Percentiles rank a stretch among this genome's conserved stretches.
Evolutionary conservation across 140 eudicot genomes (phyloP).

Genomic region (Artemisia princeps): DNA sequence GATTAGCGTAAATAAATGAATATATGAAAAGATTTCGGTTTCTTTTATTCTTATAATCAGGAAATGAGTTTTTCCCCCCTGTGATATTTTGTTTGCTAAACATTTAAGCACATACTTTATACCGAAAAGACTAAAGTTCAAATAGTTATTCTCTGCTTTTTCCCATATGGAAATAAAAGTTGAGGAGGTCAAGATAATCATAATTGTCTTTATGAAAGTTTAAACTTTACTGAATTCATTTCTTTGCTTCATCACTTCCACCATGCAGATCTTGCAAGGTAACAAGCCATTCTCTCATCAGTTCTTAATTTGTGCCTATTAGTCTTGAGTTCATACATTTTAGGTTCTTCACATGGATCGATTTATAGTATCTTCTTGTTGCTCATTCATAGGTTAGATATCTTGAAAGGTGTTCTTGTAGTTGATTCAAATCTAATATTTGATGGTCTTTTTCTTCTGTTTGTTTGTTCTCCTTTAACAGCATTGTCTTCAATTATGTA

Average conservation of each 20-base stretch:
- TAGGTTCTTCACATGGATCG: neutral
- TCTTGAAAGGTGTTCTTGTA: constrained; percentile 3
- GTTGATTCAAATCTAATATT: constrained; percentile 11
- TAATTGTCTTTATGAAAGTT: constrained; percentile 19
- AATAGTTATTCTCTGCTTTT: constrained; percentile 27
- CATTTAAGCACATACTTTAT: constrained; percentile 15
- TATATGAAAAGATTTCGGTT: constrained; percentile 11
- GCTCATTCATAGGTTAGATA: constrained; percentile 1
- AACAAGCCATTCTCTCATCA: neutral
- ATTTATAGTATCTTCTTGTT: neutral
- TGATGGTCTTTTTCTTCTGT: constrained; percentile 7
- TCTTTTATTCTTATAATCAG: constrained; percentile 1
- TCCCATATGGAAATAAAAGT: constrained; percentile 21
- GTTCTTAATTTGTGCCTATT: no score
- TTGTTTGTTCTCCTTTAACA: neutral
- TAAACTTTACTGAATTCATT: constrained; percentile 19
- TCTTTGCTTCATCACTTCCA: constrained; percentile 20
- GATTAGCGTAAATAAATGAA: constrained; percentile 5
- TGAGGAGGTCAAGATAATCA: constrained; percentile 15
- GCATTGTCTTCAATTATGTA: constrained; percentile 3
- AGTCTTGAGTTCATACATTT: constrained; percentile 2
- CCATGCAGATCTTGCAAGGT: constrained; percentile 29
- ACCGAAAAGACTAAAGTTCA: constrained; percentile 23
- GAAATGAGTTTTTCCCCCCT: constrained; percentile 1
- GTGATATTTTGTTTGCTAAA: neutral